Evolutionary conservation across 1,139 yeast genomes (phyloP).

Genomic region (Tardiomyces digboiensis): DNA sequence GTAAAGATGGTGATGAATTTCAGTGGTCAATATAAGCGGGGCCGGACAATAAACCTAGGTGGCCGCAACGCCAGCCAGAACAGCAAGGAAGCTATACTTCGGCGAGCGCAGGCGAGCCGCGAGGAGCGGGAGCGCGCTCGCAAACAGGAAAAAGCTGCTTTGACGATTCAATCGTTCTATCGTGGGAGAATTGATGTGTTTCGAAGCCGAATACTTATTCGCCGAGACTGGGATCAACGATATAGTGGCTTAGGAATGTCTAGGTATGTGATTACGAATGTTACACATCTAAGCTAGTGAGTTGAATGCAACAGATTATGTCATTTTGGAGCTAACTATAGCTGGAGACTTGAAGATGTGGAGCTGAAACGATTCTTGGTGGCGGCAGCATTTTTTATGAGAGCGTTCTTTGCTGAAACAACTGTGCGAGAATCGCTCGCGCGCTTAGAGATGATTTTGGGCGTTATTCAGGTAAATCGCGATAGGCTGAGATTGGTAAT

Average conservation of each 20-base stretch:
- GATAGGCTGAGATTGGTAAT: not conserved
- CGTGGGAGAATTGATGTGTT: slow-evolving; percentile 15
- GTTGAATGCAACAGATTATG: too few species aligned
- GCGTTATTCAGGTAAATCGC: not conserved
- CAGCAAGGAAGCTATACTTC: slow-evolving; percentile 36
- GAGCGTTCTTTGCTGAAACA: slow-evolving; percentile 5
- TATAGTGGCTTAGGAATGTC: too few species aligned
- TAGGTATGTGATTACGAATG: too few species aligned
- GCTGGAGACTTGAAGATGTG: slow-evolving; percentile 3
- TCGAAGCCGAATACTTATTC: slow-evolving; percentile 7
- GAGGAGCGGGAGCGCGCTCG: slow-evolving; percentile 52
- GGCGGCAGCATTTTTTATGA: slow-evolving; percentile 8
- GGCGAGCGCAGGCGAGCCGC: slow-evolving; percentile 57
- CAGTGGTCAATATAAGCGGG: slow-evolving; percentile 26
- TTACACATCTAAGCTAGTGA: too few species aligned
- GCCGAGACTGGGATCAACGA: slow-evolving; percentile 14
- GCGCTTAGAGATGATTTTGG: not conserved
- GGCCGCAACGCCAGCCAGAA: slow-evolving; percentile 30
- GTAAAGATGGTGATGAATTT: slow-evolving; percentile 20
- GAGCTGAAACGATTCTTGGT: slow-evolving; percentile 3
- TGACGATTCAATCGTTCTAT: slow-evolving; percentile 35
- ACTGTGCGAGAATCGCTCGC: not conserved
- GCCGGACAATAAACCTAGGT: slow-evolving; percentile 67
- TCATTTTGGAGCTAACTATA: not conserved
- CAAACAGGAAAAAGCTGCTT: slow-evolving; percentile 39